Evolutionary conservation across 2,329 filamentous ascomycete species (phyloP), one percentile per base, ranked within the genome.

Genomic region (Paecilomyces dactylethromorphus): DNA sequence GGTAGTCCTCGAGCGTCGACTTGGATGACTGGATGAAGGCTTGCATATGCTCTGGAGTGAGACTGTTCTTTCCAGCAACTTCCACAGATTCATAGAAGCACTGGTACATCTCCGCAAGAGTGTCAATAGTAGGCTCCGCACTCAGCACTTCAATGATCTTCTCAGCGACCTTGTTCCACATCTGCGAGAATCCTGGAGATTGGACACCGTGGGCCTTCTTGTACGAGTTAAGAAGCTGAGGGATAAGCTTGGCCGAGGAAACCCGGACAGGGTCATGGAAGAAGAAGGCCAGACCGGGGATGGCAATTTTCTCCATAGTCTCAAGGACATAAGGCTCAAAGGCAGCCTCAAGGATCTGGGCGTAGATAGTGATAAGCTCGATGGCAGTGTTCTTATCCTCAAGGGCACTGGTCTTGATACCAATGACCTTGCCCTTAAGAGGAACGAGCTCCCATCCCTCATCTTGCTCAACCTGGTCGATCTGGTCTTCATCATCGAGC

Each of bases 311-410:
- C 74, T 96, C 91, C 89, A 97, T 94, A 59, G 96, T 95, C 60
- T 96, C 88, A 52, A 87, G 82, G 56, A 96, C 93, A 65, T 95
- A 97, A 1, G 90, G 91, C 57, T 94, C 92, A 71, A 99, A 99
- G 31, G 90, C 86, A 22, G 84, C 91, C 72, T 97, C 91, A n/a
- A 99, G 83, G 26, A 96, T 92, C 73, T 97, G 92, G 1, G 94
- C 93, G 71, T 99, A 99, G 62, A 99, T 93, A 53, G 96, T 92
- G 61, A 99, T 89, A 56, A 99, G 86, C 77, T 99, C 94, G 64
- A 99, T 97, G n/a, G 94, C 94, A 84, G 96, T 97, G 75, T 97
- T 92, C 81, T 99, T 99, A 78, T 99, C 94, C 68, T 99, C 94
- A 74, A 99, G 87, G 10, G 90, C 91, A 73, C 91, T 96, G 7